These are phyloP conservation scores for Mycosarcoma maydis DNA, from an alignment of 1,284 basidiomycete species.

Conservation along the genomic window DNA sequence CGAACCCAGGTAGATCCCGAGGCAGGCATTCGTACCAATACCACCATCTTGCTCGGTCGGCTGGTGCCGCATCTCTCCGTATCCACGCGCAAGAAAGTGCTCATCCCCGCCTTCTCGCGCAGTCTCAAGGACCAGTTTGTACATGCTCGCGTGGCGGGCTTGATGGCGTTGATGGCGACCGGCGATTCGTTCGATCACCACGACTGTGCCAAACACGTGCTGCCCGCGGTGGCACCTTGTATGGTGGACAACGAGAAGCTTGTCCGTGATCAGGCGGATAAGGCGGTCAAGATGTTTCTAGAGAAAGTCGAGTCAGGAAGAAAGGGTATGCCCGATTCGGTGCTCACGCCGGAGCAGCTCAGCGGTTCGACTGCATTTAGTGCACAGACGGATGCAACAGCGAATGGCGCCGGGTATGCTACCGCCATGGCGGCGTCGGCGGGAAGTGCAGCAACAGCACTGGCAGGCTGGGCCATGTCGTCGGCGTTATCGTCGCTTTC, in stretches of 20 bases:
- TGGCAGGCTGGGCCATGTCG: slow-evolving; percentile 62
- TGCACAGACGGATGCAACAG: slow-evolving; percentile 4
- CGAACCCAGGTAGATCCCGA: slow-evolving; percentile 92
- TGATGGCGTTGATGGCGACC: slow-evolving; percentile 96
- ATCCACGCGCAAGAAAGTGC: slow-evolving; percentile 91
- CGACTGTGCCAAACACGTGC: slow-evolving; percentile 51
- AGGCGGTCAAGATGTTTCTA: slow-evolving; percentile 57
- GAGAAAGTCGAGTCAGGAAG: slow-evolving; percentile 47
- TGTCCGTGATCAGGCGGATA: slow-evolving; percentile 60
- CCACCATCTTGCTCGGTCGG: slow-evolving; percentile 92
- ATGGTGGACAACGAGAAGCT: slow-evolving; percentile 62
- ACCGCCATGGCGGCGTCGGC: slow-evolving; percentile 51
- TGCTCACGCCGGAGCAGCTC: slow-evolving; percentile 42
- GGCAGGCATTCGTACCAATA: slow-evolving; percentile 95
- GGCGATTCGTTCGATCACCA: slow-evolving; percentile 80
- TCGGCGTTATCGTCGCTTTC: slow-evolving; percentile 46
- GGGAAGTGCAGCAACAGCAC: slow-evolving; percentile 56
- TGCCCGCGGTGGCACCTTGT: slow-evolving; percentile 59
- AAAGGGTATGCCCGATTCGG: slow-evolving; percentile 49
- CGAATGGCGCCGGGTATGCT: slow-evolving; percentile 25
- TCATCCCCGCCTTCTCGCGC: slow-evolving; percentile 91
- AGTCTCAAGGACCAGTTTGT: slow-evolving; percentile 91
- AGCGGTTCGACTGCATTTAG: slow-evolving; percentile 24
- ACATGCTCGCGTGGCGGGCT: slow-evolving; percentile 89
- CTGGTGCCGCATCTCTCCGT: slow-evolving; percentile 84